Evolutionary conservation across 257 asterid species (phyloP).

Genomic region (Solanum piurae): DNA sequence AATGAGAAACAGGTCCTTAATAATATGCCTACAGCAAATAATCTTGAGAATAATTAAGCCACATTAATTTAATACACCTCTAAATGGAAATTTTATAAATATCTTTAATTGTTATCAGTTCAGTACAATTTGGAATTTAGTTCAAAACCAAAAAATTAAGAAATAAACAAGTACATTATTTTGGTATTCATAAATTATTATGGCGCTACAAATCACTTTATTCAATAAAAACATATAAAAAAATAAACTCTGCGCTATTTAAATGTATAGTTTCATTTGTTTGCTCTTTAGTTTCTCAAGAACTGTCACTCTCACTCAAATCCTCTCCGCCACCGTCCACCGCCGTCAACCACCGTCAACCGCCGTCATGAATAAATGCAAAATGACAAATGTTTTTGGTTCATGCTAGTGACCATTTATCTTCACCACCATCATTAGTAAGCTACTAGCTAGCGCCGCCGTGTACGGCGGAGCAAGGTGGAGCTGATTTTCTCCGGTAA

Average conservation of each 20-base stretch:
- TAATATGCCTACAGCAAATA: neutral
- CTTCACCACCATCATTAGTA: slow-evolving; percentile 2
- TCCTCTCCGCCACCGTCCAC: neutral
- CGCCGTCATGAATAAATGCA: neutral
- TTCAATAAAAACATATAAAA: neutral
- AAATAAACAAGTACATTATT: neutral
- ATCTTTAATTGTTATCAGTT: neutral
- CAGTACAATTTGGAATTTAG: neutral
- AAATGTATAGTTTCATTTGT: slow-evolving; percentile 15
- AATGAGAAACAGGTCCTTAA: neutral
- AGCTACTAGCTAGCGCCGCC: slow-evolving; percentile 17
- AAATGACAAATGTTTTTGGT: neutral
- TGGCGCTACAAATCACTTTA: slow-evolving; percentile 33
- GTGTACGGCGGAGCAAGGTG: slow-evolving; percentile 25
- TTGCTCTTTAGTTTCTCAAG: slow-evolving; percentile 19
- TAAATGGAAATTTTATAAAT: neutral
- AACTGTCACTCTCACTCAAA: slow-evolving; percentile 25
- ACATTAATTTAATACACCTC: neutral
- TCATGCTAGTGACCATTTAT: neutral
- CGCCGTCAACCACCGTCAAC: neutral
- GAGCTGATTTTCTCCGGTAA: slow-evolving; percentile 14
- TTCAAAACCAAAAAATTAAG: neutral
- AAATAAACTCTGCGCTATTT: slow-evolving; percentile 3
- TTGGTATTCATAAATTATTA: neutral
- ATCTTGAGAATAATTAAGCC: neutral